phyloP scores from a whole-genome alignment of 192 early-diverging fungal genomes.

The Backusella tuberculispora region DNA sequence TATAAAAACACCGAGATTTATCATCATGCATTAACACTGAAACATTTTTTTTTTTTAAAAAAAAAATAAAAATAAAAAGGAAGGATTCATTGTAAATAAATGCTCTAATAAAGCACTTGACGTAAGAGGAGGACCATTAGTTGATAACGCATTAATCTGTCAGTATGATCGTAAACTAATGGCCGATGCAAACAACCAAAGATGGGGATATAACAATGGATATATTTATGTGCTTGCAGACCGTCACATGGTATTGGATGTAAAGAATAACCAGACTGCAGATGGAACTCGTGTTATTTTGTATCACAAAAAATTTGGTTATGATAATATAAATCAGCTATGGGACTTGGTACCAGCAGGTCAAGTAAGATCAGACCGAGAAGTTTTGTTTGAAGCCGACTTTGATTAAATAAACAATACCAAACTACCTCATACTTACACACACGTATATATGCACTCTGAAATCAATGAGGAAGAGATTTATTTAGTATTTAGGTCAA shows the following conservation, averaged over 20 bases:
- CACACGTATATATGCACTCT: not conserved
- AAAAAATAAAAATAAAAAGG: constrained; percentile 17
- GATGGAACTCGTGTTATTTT: constrained; percentile 36
- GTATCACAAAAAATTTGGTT: constrained; percentile 29
- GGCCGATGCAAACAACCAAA: constrained; percentile 34
- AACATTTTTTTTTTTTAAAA: not conserved
- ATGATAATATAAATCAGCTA: constrained; percentile 33
- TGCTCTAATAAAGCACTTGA: constrained; percentile 34
- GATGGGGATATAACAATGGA: constrained; percentile 35
- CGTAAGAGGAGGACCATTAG: constrained; percentile 36
- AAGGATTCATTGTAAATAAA: constrained; percentile 38
- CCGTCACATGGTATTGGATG: constrained; percentile 36
- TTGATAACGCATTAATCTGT: constrained; percentile 22
- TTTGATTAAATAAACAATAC: constrained; percentile 20
- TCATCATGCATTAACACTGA: not conserved
- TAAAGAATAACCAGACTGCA: not conserved
- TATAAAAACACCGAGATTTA: not conserved
- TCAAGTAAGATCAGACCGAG: constrained; percentile 27
- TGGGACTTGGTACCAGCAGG: constrained; percentile 45
- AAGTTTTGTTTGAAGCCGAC: constrained; percentile 42
- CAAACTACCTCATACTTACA: not conserved
- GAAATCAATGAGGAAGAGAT: too few relatives aligned
- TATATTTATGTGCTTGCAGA: constrained; percentile 30
- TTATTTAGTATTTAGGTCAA: too few relatives aligned
- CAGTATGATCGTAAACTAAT: constrained; percentile 39